Evolutionary conservation across 495 filamentous ascomycete species (phyloP), one percentile per base, ranked within the genome.

Genomic region (Cudoniella acicularis): DNA sequence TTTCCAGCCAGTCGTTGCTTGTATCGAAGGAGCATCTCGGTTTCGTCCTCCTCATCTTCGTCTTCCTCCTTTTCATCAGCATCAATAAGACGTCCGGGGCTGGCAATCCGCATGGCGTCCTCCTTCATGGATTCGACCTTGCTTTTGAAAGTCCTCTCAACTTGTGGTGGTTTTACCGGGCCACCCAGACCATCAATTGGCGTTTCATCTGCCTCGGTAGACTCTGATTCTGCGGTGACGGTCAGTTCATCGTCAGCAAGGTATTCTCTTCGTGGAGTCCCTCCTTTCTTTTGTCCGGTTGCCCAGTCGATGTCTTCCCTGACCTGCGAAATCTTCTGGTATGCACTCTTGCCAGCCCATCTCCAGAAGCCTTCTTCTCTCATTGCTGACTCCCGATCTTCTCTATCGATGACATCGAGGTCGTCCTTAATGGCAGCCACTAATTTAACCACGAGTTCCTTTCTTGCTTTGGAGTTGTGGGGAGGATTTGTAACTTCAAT

Each of bases 281-380:
- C n/a, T 36, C 30, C 30, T 13, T 36, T 49, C 24, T 49, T 57
- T 21, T 54, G 40, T 16, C 63, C 63, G 22, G 62, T 65, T n/a
- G 60, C 66, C 66, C 66, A 68, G 43, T 64, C 62, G n/a, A 65
- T 21, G 1, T 58, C 47, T 21, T 61, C 25, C 45, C 57, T 62
- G 2, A 10, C 52, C 10, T 56, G 21, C 47, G 22, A 10, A 8
- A 67, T 67, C 2, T 24, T 10, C 27, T 65, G 40, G 21, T 48
- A 63, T 4, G 62, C 62, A 0, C 42, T 46, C 13, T 58, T 60
- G 10, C 66, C 62, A 40, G 62, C 66, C 61, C 62, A 68, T 41
- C 60, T 43, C 60, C 60, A 65, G 42, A 68, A 68, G 10, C 62
- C 63, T 20, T 57, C 54, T 24, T 61, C 51, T 49, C 66, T 59